Evolutionary conservation across 2,329 filamentous ascomycete species (phyloP).

Genomic region (Penicillium sp.): DNA sequence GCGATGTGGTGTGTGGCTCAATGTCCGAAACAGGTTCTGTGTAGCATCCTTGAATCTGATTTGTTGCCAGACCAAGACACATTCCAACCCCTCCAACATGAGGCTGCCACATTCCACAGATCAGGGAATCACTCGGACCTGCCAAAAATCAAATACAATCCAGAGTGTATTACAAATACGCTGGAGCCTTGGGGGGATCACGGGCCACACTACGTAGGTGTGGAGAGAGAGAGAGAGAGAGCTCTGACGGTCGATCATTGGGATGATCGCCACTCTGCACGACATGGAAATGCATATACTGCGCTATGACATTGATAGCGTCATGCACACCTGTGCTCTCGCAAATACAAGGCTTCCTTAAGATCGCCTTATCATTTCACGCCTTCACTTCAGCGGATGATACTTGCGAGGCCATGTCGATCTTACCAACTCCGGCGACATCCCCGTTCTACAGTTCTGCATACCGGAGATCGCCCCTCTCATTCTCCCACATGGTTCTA

Average conservation of each 20-base stretch:
- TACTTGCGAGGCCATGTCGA: slow-evolving; percentile 5
- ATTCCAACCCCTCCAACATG: slow-evolving; percentile 21
- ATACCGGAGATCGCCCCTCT: slow-evolving; percentile 16
- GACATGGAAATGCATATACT: slow-evolving; percentile 13
- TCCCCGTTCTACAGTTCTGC: slow-evolving; percentile 3
- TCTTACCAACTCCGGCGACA: slow-evolving; percentile 14
- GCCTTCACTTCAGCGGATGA: neutral
- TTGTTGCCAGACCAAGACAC: slow-evolving; percentile 8
- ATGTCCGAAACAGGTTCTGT: neutral
- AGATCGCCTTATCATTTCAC: neutral
- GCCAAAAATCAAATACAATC: neutral
- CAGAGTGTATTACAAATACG: neutral
- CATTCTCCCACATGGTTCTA: slow-evolving; percentile 15
- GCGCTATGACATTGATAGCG: slow-evolving; percentile 6
- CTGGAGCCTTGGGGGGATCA: neutral
- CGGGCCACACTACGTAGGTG: neutral
- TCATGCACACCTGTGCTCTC: neutral
- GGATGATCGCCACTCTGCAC: slow-evolving; percentile 22
- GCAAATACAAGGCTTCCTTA: neutral
- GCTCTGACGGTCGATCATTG: neutral
- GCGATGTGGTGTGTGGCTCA: slow-evolving; percentile 2
- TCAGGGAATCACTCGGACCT: neutral
- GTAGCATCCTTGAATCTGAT: neutral
- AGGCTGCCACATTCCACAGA: slow-evolving; percentile 20
- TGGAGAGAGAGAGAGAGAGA: neutral